Evolutionary conservation across 2,329 filamentous ascomycete species (phyloP), one percentile per base, ranked within the genome.

Genomic region (Cryoendolithus antarcticus): DNA sequence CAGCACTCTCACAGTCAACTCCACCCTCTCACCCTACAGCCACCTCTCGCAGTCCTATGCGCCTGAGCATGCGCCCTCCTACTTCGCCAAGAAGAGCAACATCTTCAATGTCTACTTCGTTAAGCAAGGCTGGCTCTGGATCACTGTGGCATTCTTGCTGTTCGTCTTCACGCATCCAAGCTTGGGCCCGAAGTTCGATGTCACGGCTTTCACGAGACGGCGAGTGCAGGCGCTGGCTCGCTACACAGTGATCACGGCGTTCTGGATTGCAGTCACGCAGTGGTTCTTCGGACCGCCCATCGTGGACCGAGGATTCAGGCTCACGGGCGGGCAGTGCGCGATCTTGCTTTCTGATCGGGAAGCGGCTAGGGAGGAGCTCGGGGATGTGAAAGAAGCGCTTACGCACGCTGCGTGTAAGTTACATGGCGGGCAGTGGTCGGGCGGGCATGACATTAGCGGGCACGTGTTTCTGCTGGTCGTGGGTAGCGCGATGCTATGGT

Each of bases 371-470:
- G 61, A 69, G 1, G 41, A 51, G 12, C 61, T 67, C 43, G 54
- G 58, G 12, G 64, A 67, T 29, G 50, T 62, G 10, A 58, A 64
- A 45, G 63, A 69, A 37, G 66, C 79, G 44, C 64, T 86, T 32
- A 89, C 82, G 1, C 78, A 81, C 1, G 76, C 80, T 4, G 82
- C 85, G 32, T 98, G 91, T 58, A 91, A 85, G 64, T 70, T 79
- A 3, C 75, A 77, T 0, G 89, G 89, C 5, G 89, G 91, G 0
- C 66, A 70, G 39, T 98, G 91, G 91, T 75, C 69, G 42, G 91
- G 91, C n/a, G 91, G 91, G 0, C 86, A 96, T 62, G 91, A 98
- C 61, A 89, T 98, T 51, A 91, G 82, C 44, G 91, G 91, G 0
- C 91, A 96, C 62, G 86, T 95, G 3, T 95, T 98, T 55, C 65